Conservation (phyloP, 2,329 filamentous ascomycete species). For the Talaromyces atroroseus region DNA sequence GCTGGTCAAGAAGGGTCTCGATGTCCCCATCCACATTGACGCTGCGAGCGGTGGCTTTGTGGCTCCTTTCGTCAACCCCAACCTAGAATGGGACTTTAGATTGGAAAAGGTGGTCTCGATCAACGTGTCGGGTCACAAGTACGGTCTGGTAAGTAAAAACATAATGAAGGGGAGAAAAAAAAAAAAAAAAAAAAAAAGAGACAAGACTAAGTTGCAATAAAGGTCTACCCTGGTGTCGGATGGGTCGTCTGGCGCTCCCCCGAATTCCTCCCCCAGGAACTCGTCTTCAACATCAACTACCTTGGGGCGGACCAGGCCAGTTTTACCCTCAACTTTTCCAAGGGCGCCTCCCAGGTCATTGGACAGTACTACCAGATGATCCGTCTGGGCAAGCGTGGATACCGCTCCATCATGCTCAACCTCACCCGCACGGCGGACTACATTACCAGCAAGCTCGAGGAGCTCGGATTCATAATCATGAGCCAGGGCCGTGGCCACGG, state of each 20-base stretch:
- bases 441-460: slow-evolving; percentile 65
- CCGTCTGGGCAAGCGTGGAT: slow-evolving; percentile 86
- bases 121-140: slow-evolving; percentile 92
- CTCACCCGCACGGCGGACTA: slow-evolving; percentile 87
- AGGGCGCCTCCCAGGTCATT: slow-evolving; percentile 89
- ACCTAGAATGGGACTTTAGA: slow-evolving; percentile 86
- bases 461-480: slow-evolving; percentile 81
- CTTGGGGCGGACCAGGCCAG: slow-evolving; percentile 91
- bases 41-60: slow-evolving; percentile 91
- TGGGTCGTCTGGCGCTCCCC: slow-evolving; percentile 87
- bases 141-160: slow-evolving; percentile 47
- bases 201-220: background rate
- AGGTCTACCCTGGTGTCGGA: slow-evolving; percentile 83
- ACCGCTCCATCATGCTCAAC: slow-evolving; percentile 90
- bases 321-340: slow-evolving; percentile 96
- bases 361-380: slow-evolving; percentile 98
- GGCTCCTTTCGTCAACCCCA: slow-evolving; percentile 79
- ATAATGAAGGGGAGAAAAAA: no score
- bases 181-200: background rate
- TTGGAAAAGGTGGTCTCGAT: slow-evolving; percentile 85
- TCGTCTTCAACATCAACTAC: slow-evolving; percentile 99
- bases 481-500: slow-evolving; percentile 71
- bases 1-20: slow-evolving; percentile 65
- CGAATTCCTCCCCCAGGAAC: slow-evolving; percentile 78
- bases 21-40: slow-evolving; percentile 88